Percentiles rank a stretch among this genome's conserved stretches.
Evolutionary conservation across 202 grass and related monocot genomes (phyloP).

Genomic region (Carex arenaria): DNA sequence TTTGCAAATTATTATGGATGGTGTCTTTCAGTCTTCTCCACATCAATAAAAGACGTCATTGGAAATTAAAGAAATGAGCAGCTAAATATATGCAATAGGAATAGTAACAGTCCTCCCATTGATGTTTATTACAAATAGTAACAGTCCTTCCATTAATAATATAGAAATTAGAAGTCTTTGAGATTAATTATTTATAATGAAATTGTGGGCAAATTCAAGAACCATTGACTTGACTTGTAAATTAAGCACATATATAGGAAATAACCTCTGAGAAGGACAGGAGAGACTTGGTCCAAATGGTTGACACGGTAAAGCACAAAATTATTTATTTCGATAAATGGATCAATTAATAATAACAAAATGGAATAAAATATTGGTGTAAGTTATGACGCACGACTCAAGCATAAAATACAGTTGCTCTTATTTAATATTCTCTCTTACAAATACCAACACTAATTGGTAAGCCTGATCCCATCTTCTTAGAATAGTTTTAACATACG

Average conservation of each 20-base stretch:
- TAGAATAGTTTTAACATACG: background rate
- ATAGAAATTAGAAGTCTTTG: background rate
- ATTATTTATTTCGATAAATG: slow-evolving; percentile 2
- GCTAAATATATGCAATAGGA: background rate
- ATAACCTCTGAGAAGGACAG: background rate
- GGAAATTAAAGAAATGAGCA: background rate
- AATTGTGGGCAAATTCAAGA: background rate
- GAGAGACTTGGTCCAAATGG: background rate
- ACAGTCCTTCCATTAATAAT: no score
- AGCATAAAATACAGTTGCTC: background rate
- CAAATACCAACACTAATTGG: background rate
- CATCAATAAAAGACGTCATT: background rate
- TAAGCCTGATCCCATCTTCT: background rate
- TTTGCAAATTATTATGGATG: background rate
- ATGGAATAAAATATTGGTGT: background rate
- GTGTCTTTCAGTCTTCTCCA: slow-evolving; percentile 1
- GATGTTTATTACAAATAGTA: no score
- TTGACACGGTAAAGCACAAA: no score
- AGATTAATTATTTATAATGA: background rate
- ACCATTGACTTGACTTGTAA: slow-evolving; percentile 2
- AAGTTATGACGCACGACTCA: background rate
- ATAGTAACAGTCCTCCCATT: background rate
- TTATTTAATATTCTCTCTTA: background rate
- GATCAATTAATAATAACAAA: background rate
- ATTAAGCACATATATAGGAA: background rate